Conservation (phyloP, 2,329 filamentous ascomycete species). For the Alternaria ventricosa region DNA sequence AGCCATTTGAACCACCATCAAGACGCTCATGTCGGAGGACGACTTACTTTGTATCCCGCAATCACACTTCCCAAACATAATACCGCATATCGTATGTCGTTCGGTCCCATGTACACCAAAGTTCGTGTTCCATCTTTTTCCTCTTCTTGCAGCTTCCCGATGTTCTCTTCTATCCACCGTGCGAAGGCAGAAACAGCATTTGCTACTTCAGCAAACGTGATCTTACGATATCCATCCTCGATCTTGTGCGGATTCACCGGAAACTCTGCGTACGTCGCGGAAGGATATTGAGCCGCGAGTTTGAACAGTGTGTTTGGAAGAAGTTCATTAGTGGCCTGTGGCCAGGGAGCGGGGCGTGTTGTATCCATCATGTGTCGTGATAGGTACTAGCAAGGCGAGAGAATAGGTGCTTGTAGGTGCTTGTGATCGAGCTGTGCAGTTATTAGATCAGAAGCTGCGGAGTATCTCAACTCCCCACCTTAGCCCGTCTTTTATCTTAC, state of each 20-base stretch:
- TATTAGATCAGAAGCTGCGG: background rate
- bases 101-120: slow-evolving; percentile 36
- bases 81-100: slow-evolving; percentile 48
- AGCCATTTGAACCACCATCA: background rate
- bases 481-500: background rate
- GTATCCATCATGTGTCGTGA: background rate
- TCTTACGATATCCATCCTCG: slow-evolving; percentile 34
- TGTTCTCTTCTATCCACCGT: slow-evolving; percentile 34
- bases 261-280: slow-evolving; percentile 9
- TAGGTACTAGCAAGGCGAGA: background rate
- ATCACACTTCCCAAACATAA: slow-evolving; percentile 50
- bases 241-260: slow-evolving; percentile 5
- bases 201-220: slow-evolving; percentile 31
- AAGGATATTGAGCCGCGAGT: slow-evolving; percentile 2
- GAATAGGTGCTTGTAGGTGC: background rate
- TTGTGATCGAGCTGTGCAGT: background rate
- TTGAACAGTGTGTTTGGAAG: slow-evolving; percentile 14
- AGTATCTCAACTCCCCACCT: background rate
- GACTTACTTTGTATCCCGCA: slow-evolving; percentile 46
- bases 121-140: slow-evolving; percentile 30
- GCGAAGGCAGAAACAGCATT: slow-evolving; percentile 37
- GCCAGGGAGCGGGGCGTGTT: slow-evolving; percentile 8
- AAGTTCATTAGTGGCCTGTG: slow-evolving; percentile 5
- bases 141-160: slow-evolving; percentile 27
- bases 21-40: background rate